Evolutionary conservation across 768 basidiomycete genomes (phyloP).

Genomic region (Tricholoma matsutake): DNA sequence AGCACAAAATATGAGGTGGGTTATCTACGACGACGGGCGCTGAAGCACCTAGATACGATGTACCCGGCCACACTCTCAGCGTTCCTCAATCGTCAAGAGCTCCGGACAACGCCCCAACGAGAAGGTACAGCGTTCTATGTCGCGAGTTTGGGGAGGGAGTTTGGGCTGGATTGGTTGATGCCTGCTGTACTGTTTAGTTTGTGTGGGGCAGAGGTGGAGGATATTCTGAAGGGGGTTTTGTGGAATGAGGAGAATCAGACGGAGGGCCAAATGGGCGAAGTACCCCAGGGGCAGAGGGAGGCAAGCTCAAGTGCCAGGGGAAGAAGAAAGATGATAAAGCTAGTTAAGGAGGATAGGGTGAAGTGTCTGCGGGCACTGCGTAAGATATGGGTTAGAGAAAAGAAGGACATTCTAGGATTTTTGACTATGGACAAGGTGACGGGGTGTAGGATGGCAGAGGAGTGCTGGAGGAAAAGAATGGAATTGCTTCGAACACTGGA

Average conservation of each 20-base stretch:
- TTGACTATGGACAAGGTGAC: background rate
- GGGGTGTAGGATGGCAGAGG: background rate
- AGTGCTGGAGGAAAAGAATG: background rate
- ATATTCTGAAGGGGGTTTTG: constrained; percentile 30
- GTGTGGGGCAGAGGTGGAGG: constrained; percentile 27
- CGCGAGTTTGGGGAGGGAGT: constrained; percentile 29
- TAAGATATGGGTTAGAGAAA: background rate
- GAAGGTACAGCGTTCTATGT: constrained; percentile 38
- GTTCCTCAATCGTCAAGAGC: constrained; percentile 30
- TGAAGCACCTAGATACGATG: constrained; percentile 31
- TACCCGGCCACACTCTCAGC: constrained; percentile 32
- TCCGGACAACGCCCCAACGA: constrained; percentile 33
- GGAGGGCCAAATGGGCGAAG: too few species aligned
- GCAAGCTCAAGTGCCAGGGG: background rate
- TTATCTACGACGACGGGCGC: constrained; percentile 30
- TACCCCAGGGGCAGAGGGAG: too few species aligned
- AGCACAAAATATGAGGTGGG: constrained; percentile 37
- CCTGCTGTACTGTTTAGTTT: constrained; percentile 37
- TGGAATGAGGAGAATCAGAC: constrained; percentile 14
- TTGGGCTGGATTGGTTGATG: constrained; percentile 33
- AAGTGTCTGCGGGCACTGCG: constrained; percentile 6
- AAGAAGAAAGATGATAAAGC: constrained; percentile 1
- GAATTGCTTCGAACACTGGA: background rate
- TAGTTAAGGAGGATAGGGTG: background rate
- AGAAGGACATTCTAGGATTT: constrained; percentile 1